A percentile compares a stretch with the other conserved stretches of the same genome.
Conservation (phyloP, 306 rosid species). For the Sphenostylis stenocarpa region DNA sequence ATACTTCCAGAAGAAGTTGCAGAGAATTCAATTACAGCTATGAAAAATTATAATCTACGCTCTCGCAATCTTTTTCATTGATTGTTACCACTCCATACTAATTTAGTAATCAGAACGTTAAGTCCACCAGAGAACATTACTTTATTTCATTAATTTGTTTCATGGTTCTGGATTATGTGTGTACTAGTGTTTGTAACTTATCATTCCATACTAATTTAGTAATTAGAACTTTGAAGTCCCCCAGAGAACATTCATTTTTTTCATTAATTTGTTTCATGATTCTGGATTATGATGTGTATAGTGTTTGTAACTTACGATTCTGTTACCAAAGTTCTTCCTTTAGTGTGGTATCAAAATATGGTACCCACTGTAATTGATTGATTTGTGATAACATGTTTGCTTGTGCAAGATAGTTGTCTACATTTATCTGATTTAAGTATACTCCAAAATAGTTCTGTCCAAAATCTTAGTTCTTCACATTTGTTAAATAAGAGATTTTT, state of each 20-base stretch:
- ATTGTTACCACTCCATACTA: neutral
- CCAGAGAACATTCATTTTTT: neutral
- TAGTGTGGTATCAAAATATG: neutral
- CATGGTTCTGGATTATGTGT: neutral
- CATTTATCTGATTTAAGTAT: neutral
- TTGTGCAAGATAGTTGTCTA: neutral
- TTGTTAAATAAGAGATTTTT: neutral
- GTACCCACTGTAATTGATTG: neutral
- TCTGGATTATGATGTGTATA: neutral
- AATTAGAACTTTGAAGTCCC: neutral
- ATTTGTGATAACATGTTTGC: neutral
- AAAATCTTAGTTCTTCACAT: neutral
- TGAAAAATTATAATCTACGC: constrained; percentile 62
- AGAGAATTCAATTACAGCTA: constrained; percentile 49
- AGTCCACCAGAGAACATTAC: neutral
- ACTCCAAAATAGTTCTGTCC: neutral
- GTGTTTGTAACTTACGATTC: neutral
- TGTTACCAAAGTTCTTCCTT: neutral
- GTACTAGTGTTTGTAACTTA: neutral
- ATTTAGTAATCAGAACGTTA: constrained; percentile 12
- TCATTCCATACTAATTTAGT: neutral
- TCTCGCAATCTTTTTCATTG: constrained; percentile 29
- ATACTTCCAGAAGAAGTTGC: constrained; percentile 51
- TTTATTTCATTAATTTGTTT: neutral
- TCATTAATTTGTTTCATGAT: neutral